Evolutionary conservation across 768 basidiomycete genomes (phyloP).

Genomic region (Leccinum boreale): DNA sequence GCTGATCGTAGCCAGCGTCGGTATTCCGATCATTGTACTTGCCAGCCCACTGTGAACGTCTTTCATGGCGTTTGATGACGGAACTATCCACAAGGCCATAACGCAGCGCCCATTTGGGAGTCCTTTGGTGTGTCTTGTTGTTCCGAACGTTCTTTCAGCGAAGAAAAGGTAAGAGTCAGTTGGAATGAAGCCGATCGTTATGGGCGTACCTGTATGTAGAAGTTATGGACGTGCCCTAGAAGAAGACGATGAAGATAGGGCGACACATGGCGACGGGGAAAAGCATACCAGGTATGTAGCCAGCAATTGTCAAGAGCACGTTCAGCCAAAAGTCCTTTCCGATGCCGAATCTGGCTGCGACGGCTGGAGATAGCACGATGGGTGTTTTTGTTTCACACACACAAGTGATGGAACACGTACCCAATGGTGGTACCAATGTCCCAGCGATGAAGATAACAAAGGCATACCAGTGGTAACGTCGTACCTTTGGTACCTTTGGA

Average conservation of each 20-base stretch:
- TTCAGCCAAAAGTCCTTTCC: conserved; percentile 92
- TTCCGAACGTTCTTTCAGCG: conserved; percentile 80
- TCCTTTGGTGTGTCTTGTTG: conserved; percentile 87
- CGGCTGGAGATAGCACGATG: conserved; percentile 51
- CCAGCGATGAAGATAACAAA: conserved; percentile 83
- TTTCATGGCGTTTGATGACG: conserved; percentile 72
- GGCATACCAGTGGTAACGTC: conserved; percentile 75
- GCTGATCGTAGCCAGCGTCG: conserved; percentile 64
- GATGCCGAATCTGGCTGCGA: conserved; percentile 90
- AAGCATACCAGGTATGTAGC: conserved; percentile 78
- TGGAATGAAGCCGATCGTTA: background rate
- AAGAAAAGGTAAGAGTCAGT: conserved; percentile 8
- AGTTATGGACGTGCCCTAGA: conserved; percentile 86
- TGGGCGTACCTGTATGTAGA: conserved; percentile 74
- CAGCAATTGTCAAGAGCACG: conserved; percentile 80
- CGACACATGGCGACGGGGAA: background rate
- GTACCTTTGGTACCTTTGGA: conserved; percentile 54
- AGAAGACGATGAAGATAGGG: conserved; percentile 7
- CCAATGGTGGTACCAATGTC: conserved; percentile 88
- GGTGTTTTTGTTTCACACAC: background rate
- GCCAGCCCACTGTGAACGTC: conserved; percentile 82
- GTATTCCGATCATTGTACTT: conserved; percentile 83
- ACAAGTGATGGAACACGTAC: conserved; percentile 39
- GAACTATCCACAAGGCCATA: conserved; percentile 86
- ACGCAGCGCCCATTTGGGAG: conserved; percentile 93